Conservation (phyloP, 768 basidiomycete species). For the Peribolospora baueri region DNA sequence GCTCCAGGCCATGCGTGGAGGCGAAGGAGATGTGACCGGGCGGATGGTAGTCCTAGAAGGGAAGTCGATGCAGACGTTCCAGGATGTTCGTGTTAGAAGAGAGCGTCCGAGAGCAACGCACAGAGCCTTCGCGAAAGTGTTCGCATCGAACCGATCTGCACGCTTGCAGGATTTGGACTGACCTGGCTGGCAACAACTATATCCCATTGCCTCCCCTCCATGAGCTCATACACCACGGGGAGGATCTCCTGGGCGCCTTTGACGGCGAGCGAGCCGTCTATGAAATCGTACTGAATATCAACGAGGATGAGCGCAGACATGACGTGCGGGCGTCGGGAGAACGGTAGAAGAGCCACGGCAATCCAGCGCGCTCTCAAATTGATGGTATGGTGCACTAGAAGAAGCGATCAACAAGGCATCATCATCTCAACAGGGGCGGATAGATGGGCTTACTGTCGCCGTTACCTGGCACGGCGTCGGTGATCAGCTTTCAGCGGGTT, state of each 20-base stretch:
- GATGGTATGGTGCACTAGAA: too few relatives aligned
- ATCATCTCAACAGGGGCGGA: too few relatives aligned
- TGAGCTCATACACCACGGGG: slow-evolving; percentile 31
- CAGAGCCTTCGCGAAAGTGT: background rate
- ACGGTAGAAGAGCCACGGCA: too few relatives aligned
- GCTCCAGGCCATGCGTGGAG: slow-evolving; percentile 25
- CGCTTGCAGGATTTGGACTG: background rate
- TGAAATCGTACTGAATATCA: slow-evolving; percentile 68
- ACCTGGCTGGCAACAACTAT: slow-evolving; percentile 24
- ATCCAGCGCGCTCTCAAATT: too few relatives aligned
- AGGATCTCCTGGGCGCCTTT: slow-evolving; percentile 36
- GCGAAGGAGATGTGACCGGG: slow-evolving; percentile 46
- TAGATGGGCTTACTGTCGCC: too few relatives aligned
- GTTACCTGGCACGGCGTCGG: too few relatives aligned
- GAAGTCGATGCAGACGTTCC: background rate
- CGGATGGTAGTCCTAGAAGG: slow-evolving; percentile 24
- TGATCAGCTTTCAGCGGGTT: background rate
- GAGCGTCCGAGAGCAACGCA: background rate
- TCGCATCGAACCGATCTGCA: background rate
- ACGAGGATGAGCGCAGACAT: slow-evolving; percentile 22
- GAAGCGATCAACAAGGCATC: too few relatives aligned
- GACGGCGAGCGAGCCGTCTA: slow-evolving; percentile 48
- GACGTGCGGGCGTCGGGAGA: too few relatives aligned
- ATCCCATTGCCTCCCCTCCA: slow-evolving; percentile 22
- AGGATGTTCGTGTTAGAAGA: background rate